These are phyloP conservation scores for Canavalia gladiata DNA, from an alignment of 306 rosid genomes.

Conservation along the genomic window DNA sequence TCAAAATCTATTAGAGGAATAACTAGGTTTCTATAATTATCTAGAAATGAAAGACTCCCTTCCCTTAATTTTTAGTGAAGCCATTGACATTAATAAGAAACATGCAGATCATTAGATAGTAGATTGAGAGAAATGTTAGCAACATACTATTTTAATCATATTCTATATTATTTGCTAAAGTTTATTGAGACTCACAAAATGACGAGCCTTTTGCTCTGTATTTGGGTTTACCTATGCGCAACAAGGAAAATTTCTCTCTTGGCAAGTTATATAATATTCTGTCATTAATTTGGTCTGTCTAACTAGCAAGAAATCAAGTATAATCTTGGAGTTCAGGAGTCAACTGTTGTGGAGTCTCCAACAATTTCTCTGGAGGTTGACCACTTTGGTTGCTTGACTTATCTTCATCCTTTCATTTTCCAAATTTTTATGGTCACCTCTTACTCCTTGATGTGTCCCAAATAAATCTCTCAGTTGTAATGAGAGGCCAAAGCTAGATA, in stretches of 20 bases:
- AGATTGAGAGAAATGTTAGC: too few relatives aligned
- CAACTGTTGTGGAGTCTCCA: not conserved
- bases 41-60: not conserved
- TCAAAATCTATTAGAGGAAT: not conserved
- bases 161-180: too few relatives aligned
- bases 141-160: too few relatives aligned
- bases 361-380: not conserved
- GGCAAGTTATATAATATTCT: too few relatives aligned
- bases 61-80: not conserved
- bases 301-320: not conserved
- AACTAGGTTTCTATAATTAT: not conserved
- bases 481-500: slow-evolving; percentile 1
- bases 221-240: too few relatives aligned
- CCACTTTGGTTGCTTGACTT: not conserved
- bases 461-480: not conserved
- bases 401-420: not conserved
- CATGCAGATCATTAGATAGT: too few relatives aligned
- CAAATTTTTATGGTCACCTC: not conserved
- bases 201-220: too few relatives aligned
- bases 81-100: not conserved
- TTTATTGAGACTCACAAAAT: too few relatives aligned
- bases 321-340: not conserved
- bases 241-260: too few relatives aligned
- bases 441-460: not conserved
- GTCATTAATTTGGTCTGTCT: too few relatives aligned